Evolutionary conservation across 2,329 filamentous ascomycete genomes (phyloP), one percentile per base, ranked within the genome.

Genomic region (Apiospora saccharicola): DNA sequence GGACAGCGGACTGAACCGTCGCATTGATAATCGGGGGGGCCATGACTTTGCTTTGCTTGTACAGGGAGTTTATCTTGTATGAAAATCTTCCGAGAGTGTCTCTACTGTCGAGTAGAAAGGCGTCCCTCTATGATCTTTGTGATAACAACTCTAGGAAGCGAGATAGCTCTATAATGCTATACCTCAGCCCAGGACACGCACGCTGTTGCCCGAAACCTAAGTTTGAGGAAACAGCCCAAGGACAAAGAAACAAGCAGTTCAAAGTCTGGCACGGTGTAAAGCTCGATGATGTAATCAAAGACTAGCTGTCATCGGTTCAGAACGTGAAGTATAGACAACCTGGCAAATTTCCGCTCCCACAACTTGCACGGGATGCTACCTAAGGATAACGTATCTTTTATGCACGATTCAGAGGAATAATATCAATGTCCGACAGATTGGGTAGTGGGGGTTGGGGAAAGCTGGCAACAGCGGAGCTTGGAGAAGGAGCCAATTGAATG

Each of bases 1-100:
- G 86, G 44, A 90, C 79, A 30, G 89, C 89, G 26, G 91, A 89
- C 83, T 95, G 93, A 69, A 92, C 76, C 6, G 90, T 92, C 44
- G 90, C 89, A 70, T 82, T 85, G 37, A 90, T 79, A 64, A 93
- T 86, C 5, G 90, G 87, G 2, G 89, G 83, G 7, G 82, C 74
- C 74, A 73, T 70, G 43, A 47, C 41, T 43, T 68, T 30, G 26
- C 26, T 30, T 30, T 30, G 41, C 53, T 34, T 34, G 26, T 61
- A 13, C 14, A 14, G 26, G 10, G 6, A 61, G 13, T n/a, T 41
- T 37, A 37, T 41, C 14, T 34, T 30, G 22, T n/a, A 64, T 41
- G 37, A 10, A 19, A 10, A 12, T n/a, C 3, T 64, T 8, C 19
- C 37, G 53, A n/a, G 4, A 30, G 53, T 6, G 53, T 37, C 8